phyloP scores from a whole-genome alignment of 2,329 filamentous ascomycete genomes.

The Plectosphaerella sp. region DNA sequence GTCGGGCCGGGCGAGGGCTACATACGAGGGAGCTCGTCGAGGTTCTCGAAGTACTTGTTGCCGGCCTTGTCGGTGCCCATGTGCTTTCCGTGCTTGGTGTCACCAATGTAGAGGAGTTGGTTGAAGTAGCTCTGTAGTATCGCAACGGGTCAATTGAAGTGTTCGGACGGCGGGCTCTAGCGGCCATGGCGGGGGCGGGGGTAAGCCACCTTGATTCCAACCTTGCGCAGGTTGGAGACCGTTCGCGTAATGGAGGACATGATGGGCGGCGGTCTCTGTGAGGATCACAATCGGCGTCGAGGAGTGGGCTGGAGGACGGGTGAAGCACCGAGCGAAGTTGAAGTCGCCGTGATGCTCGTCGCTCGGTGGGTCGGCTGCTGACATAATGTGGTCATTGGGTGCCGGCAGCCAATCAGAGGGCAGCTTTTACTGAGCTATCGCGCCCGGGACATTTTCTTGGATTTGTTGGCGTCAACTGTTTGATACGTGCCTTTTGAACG shows the following conservation, averaged over 20 bases:
- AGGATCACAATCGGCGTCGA: slow-evolving; percentile 20
- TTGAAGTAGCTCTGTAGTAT: slow-evolving; percentile 74
- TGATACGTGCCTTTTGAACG: no score
- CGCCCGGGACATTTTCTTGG: neutral
- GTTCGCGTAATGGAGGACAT: slow-evolving; percentile 95
- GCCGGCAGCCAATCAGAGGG: slow-evolving; percentile 10
- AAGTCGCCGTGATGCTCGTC: slow-evolving; percentile 1
- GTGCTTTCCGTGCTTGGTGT: slow-evolving; percentile 89
- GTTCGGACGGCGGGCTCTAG: slow-evolving; percentile 21
- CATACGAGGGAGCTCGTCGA: slow-evolving; percentile 86
- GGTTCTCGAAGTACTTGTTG: slow-evolving; percentile 98
- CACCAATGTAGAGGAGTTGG: slow-evolving; percentile 82
- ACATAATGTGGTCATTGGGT: slow-evolving; percentile 11
- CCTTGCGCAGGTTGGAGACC: slow-evolving; percentile 77
- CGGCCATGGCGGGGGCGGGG: neutral
- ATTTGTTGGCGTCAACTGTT: neutral
- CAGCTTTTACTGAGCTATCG: slow-evolving; percentile 6
- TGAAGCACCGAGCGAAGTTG: slow-evolving; percentile 7
- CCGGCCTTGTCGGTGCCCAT: slow-evolving; percentile 85
- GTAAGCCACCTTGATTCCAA: slow-evolving; percentile 74
- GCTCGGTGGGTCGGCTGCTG: neutral
- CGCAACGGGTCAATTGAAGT: slow-evolving; percentile 74
- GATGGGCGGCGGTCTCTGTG: slow-evolving; percentile 28
- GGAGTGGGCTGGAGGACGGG: slow-evolving; percentile 13
- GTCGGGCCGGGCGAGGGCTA: neutral